Conservation (phyloP, 306 rosid species). For the Biancaea sappan region DNA sequence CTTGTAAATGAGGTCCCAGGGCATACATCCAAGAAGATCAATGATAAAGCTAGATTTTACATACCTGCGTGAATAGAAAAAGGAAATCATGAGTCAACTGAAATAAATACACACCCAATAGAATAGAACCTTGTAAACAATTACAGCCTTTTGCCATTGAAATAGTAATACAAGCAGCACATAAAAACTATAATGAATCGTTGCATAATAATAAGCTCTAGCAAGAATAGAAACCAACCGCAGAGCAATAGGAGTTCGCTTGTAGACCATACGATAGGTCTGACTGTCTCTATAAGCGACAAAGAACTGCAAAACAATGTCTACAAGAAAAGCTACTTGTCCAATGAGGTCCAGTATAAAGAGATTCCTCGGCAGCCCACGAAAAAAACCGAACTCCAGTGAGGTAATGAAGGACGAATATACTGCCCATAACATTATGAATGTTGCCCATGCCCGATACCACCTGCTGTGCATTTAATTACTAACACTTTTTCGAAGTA, state of each 20-base stretch:
- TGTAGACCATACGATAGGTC: conserved; percentile 76
- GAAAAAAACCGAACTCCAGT: conserved; percentile 85
- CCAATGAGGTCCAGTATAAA: conserved; percentile 74
- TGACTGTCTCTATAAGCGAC: conserved; percentile 76
- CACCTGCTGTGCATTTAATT: conserved; percentile 53
- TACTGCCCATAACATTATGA: conserved; percentile 91
- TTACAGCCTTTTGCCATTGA: background rate
- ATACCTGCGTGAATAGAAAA: conserved; percentile 55
- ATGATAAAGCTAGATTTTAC: conserved; percentile 66
- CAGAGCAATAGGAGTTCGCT: conserved; percentile 69
- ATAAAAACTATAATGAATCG: background rate
- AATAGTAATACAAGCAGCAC: background rate
- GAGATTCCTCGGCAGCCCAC: conserved; percentile 72
- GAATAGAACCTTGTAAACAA: background rate
- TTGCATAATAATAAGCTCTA: background rate
- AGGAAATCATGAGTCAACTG: background rate
- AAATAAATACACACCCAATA: conserved; percentile 5
- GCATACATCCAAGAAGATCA: conserved; percentile 86
- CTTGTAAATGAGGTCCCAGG: conserved; percentile 93
- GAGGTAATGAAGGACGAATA: conserved; percentile 98
- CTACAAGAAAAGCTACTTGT: conserved; percentile 77
- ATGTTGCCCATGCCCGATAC: conserved; percentile 70
- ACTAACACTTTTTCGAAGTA: background rate
- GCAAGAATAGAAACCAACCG: conserved; percentile 44
- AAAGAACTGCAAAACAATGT: conserved; percentile 75